Evolutionary conservation across 345 rosid species (phyloP).

Genomic region (Sonneratia alba): DNA sequence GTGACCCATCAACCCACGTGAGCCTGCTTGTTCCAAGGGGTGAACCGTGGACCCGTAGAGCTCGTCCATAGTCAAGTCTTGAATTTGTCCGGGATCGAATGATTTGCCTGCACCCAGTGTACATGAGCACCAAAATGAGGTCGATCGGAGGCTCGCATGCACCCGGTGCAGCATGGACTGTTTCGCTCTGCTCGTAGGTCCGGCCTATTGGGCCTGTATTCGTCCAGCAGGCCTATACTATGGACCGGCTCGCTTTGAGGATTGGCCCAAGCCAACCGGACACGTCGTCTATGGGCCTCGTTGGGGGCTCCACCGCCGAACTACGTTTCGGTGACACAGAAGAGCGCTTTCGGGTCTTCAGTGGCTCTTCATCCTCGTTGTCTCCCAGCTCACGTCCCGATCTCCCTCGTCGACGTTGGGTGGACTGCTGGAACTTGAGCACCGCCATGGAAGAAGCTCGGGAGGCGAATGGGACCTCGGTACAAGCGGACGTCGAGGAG

Average conservation of each 20-base stretch:
- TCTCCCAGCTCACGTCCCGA: not conserved
- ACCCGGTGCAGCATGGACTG: not conserved
- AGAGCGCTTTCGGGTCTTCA: not conserved
- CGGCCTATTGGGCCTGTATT: not conserved
- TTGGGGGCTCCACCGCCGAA: not conserved
- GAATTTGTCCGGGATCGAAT: not conserved
- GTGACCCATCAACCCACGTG: not conserved
- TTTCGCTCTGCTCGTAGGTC: not conserved
- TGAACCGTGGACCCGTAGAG: not conserved
- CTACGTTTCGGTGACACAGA: not conserved
- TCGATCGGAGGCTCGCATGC: not conserved
- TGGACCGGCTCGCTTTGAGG: not conserved
- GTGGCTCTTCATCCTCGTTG: not conserved
- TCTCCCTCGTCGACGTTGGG: not conserved
- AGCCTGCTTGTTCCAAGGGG: not conserved
- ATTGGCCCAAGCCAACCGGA: not conserved
- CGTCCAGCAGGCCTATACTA: too few relatives aligned
- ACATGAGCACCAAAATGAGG: not conserved
- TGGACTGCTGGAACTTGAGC: not conserved
- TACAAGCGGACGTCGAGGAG: constrained; percentile 29
- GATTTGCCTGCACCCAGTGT: not conserved
- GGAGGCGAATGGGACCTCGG: constrained; percentile 24
- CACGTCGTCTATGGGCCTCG: not conserved
- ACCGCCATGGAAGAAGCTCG: constrained; percentile 37
- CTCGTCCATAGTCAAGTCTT: too few relatives aligned